Evolutionary conservation across 306 rosid genomes (phyloP).

Genomic region (Ziziphus jujuba): DNA sequence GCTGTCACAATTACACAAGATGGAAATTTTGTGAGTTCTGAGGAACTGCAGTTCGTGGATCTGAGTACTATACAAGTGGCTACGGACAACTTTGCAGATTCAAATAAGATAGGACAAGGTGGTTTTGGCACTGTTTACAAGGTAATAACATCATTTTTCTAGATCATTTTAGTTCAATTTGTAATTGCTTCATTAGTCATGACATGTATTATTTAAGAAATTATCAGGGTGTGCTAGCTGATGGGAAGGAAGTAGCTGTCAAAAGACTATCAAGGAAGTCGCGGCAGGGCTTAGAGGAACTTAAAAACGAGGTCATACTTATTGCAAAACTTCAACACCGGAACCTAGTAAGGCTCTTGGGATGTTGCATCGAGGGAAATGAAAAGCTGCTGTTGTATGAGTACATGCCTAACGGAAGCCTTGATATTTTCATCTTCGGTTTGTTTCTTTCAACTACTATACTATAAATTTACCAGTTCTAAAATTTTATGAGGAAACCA

Average conservation of each 20-base stretch:
- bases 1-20: constrained; percentile 42
- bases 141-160: neutral
- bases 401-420: too few species aligned
- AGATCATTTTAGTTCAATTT: too few species aligned
- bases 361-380: neutral
- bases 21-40: constrained; percentile 49
- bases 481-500: neutral
- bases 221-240: constrained; percentile 53
- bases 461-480: neutral
- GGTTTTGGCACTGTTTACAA: too few species aligned
- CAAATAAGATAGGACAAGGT: too few species aligned
- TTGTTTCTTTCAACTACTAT: neutral
- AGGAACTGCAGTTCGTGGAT: constrained; percentile 41
- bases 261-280: too few species aligned
- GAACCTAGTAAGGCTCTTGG: too few species aligned
- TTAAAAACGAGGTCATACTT: too few species aligned
- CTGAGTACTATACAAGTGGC: neutral
- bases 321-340: neutral
- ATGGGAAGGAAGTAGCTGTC: too few species aligned
- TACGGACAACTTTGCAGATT: too few species aligned
- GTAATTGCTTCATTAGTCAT: neutral
- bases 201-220: constrained; percentile 5
- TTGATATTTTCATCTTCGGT: too few species aligned
- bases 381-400: too few species aligned
- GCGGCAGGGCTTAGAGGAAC: too few species aligned